These are phyloP conservation scores for Termitomyces sp. DNA, from an alignment of 768 basidiomycete genomes.

Conservation along the genomic window DNA sequence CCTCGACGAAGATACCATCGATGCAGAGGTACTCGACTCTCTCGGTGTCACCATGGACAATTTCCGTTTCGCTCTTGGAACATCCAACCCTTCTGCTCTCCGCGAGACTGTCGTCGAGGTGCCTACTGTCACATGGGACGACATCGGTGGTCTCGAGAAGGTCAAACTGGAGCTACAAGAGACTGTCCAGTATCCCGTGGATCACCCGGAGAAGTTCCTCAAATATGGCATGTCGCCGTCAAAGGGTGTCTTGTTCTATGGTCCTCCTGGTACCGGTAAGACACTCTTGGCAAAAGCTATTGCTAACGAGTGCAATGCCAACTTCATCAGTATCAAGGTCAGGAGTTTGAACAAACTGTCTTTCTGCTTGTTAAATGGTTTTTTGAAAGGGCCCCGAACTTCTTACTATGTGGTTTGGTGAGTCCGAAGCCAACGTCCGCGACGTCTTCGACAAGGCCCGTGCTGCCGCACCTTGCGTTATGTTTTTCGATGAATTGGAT, in stretches of 20 bases:
- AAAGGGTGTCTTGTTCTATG: slow-evolving; percentile 99
- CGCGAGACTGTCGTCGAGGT: slow-evolving; percentile 99
- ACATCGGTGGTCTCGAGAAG: slow-evolving; percentile 98
- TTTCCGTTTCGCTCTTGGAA: slow-evolving; percentile 98
- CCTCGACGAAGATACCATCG: slow-evolving; percentile 96
- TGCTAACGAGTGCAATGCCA: slow-evolving; percentile 99
- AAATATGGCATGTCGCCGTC: slow-evolving; percentile 99
- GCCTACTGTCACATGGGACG: slow-evolving; percentile 98
- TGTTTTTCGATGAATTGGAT: slow-evolving; percentile 99
- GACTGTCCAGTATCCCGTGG: slow-evolving; percentile 99
- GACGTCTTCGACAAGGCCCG: slow-evolving; percentile 99
- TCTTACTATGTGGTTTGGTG: slow-evolving; percentile 99
- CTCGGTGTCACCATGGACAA: slow-evolving; percentile 99
- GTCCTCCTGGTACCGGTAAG: slow-evolving; percentile 99
- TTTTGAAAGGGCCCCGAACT: slow-evolving; percentile 79
- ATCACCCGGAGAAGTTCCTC: slow-evolving; percentile 99
- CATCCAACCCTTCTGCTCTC: slow-evolving; percentile 96
- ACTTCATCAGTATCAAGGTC: slow-evolving; percentile 98
- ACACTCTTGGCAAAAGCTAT: slow-evolving; percentile 98
- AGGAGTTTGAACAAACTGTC: neutral
- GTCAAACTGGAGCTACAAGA: slow-evolving; percentile 99
- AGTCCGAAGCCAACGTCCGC: slow-evolving; percentile 99
- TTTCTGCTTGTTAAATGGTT: slow-evolving; percentile 11
- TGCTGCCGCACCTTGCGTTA: slow-evolving; percentile 97
- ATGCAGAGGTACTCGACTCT: slow-evolving; percentile 97